Base-by-base conservation (phyloP, 2,329 filamentous ascomycete species). In the Epichloe sp. region DNA sequence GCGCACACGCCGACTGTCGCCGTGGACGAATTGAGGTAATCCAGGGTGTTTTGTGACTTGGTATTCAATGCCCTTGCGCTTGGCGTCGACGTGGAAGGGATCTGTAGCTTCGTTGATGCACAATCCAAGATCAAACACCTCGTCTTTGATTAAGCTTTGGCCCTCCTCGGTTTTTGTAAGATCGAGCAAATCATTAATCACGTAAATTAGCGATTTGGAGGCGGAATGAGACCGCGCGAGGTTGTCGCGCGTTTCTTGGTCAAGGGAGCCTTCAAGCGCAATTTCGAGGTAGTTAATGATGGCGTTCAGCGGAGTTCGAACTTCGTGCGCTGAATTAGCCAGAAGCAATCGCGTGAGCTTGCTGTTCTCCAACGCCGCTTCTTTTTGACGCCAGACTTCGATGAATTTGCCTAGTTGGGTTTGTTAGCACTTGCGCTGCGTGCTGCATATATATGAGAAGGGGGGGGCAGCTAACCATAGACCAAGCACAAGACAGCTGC, bases 201-300 rank as follows among this genome's bases (percentile, higher is more conserved):
- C 88, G 62, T 94, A 95, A 4, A 95, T 91, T 26, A 95, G 71
- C 0, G 88, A 94, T 61, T 95, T 95, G 0, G 89, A 95, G 4
- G 89, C 89, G 0, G 88, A 94, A 62, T 95, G 87, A 1, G 89
- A 95, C 57, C 82, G 85, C 0, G 85, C 77, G 5, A 95, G 71
- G 54, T 93, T 94, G 5, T 95, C 89, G 19, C 90, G 75, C 0
- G 87, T 95, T 61, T 95, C 89, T 15, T 79, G 71, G 56, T 95
- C 89, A 3, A 95, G 71, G 0, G 74, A 71, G 0, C 88, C 88
- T 67, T 95, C 89, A 1, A 95, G 69, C 0, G 89, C 89, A 56
- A 95, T 95, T 59, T 95, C 89, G 1, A 95, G 76, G 58, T 94
- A 95, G 59, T 95, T 95, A 66, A 95, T 94, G 60, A 95, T 95